Evolutionary conservation across 192 early-diverging fungal genomes (phyloP).

Genomic region (Umbelopsis sp.): DNA sequence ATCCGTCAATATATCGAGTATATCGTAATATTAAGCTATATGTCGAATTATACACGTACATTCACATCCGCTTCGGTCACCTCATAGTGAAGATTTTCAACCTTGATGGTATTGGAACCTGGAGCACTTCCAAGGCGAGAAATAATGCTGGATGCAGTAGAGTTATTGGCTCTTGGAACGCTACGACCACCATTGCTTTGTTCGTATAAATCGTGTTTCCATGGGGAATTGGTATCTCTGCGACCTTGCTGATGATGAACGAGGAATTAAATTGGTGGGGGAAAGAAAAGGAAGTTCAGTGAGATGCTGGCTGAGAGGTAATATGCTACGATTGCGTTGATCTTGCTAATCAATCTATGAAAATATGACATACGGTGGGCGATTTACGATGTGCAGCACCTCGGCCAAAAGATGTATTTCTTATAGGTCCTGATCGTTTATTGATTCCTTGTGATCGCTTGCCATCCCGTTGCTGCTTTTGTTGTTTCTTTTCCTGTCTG

Average conservation of each 20-base stretch:
- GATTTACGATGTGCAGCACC: not conserved
- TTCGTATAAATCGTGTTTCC: conserved; percentile 51
- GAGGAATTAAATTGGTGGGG: not conserved
- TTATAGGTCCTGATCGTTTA: conserved; percentile 3
- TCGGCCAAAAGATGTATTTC: not conserved
- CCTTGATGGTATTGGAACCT: conserved; percentile 18
- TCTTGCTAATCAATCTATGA: not conserved
- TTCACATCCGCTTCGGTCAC: conserved; percentile 58
- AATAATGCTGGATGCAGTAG: conserved; percentile 7
- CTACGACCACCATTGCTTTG: conserved; percentile 10
- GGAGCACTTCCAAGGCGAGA: conserved; percentile 21
- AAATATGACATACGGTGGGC: conserved; percentile 5
- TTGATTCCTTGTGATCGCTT: conserved; percentile 20
- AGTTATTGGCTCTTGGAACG: not conserved
- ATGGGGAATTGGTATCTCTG: conserved; percentile 18
- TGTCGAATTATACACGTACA: conserved; percentile 22
- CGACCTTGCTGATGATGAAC: not conserved
- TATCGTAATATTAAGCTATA: not conserved
- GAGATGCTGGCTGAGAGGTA: not conserved
- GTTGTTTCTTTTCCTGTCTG: conserved; percentile 2
- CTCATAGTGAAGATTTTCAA: conserved; percentile 61
- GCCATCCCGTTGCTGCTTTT: not conserved
- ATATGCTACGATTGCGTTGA: not conserved
- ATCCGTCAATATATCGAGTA: not conserved
- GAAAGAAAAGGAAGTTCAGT: not conserved